A percentile compares a stretch with the other conserved stretches of the same genome.
These are phyloP conservation scores for Gremmenia infestans DNA, from an alignment of 2,329 filamentous ascomycete genomes.

Conservation along the genomic window DNA sequence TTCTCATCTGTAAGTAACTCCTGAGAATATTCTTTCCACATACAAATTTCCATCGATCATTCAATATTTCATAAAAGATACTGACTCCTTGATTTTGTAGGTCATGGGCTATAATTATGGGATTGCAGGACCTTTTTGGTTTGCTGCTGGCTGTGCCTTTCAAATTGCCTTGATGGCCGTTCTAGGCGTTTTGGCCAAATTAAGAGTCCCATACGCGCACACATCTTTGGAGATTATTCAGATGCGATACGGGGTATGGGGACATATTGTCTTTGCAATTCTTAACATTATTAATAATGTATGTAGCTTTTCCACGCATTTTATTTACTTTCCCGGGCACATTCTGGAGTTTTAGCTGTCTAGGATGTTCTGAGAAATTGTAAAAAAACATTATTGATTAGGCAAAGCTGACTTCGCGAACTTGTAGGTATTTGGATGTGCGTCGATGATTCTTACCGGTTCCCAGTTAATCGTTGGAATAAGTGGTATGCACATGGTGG, in stretches of 20 bases:
- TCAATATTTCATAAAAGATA: too few relatives aligned
- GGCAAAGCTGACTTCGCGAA: too few relatives aligned
- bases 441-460: slow-evolving; percentile 41
- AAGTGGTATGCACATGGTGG: slow-evolving; percentile 19
- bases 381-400: too few relatives aligned
- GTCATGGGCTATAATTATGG: slow-evolving; percentile 46
- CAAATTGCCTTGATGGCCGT: slow-evolving; percentile 46
- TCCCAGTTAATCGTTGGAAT: slow-evolving; percentile 33
- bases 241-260: slow-evolving; percentile 41
- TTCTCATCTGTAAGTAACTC: slow-evolving; percentile 27
- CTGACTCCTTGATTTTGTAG: too few relatives aligned
- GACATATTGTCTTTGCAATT: slow-evolving; percentile 37
- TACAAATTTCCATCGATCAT: too few relatives aligned
- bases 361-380: too few relatives aligned
- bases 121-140: slow-evolving; percentile 35
- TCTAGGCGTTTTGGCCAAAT: slow-evolving; percentile 44
- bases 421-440: slow-evolving; percentile 35
- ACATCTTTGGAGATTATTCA: slow-evolving; percentile 46
- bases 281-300: slow-evolving; percentile 39
- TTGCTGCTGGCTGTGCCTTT: slow-evolving; percentile 30
- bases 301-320: too few relatives aligned
- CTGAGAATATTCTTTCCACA: too few relatives aligned
- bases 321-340: too few relatives aligned
- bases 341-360: too few relatives aligned
- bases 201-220: slow-evolving; percentile 45